Percentiles rank a stretch among this genome's conserved stretches.
phyloP scores from a whole-genome alignment of 2,329 filamentous ascomycete genomes.

The Periconia digitata region DNA sequence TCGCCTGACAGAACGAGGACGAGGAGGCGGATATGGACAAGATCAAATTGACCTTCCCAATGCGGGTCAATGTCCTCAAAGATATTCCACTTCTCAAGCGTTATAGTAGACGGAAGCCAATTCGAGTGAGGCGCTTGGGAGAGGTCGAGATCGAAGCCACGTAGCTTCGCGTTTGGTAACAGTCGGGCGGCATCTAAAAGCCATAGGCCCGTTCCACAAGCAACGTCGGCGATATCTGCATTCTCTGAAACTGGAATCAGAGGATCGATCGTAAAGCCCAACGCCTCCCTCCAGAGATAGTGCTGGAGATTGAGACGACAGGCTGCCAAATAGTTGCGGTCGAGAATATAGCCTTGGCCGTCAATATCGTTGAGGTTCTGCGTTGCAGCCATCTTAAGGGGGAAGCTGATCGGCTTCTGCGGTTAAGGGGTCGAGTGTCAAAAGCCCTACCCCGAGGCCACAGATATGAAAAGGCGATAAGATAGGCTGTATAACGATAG shows the following conservation, averaged over 20 bases:
- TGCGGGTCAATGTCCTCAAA: constrained; percentile 4
- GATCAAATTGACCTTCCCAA: constrained; percentile 4
- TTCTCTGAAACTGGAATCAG: background rate
- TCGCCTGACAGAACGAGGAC: constrained; percentile 4
- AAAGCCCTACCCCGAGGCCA: too few species aligned
- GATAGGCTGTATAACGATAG: too few species aligned
- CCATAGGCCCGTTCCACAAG: constrained; percentile 32
- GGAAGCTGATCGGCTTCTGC: background rate
- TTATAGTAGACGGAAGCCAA: constrained; percentile 23
- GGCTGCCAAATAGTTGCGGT: background rate
- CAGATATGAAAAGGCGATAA: too few species aligned
- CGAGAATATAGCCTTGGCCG: background rate
- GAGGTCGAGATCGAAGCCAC: constrained; percentile 28
- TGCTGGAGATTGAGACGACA: constrained; percentile 11
- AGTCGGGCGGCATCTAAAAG: constrained; percentile 23
- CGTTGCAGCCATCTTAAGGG: too few species aligned
- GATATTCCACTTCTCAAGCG: constrained; percentile 5
- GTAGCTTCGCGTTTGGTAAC: constrained; percentile 15
- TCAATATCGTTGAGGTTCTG: too few species aligned
- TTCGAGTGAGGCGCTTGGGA: constrained; percentile 18
- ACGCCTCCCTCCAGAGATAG: constrained; percentile 5
- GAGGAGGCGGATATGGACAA: constrained; percentile 11
- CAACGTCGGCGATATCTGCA: constrained; percentile 26
- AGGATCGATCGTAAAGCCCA: constrained; percentile 11
- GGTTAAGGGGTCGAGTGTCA: too few species aligned